Conservation (phyloP, 2,329 filamentous ascomycete species). For the Diaporthe vaccinii region DNA sequence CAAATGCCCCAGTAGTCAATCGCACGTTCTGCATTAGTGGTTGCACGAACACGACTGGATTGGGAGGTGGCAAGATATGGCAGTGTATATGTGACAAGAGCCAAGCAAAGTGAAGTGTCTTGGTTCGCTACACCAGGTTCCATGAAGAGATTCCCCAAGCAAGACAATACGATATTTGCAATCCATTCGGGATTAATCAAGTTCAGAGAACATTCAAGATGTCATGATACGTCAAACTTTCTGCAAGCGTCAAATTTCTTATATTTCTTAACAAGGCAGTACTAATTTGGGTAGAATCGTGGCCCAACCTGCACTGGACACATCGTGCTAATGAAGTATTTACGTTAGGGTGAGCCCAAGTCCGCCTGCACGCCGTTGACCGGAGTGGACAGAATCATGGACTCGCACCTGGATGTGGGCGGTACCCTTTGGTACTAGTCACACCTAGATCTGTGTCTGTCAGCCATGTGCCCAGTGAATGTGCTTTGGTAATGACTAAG, state of each 20-base stretch:
- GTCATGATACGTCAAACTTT: neutral
- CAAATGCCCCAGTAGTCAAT: too few species aligned
- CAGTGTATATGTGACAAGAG: neutral
- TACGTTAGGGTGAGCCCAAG: neutral
- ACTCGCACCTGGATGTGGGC: neutral
- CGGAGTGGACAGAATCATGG: neutral
- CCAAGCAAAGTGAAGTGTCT: neutral
- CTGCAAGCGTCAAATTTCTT: neutral
- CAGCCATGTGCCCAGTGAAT: neutral
- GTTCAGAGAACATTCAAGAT: neutral
- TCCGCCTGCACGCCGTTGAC: neutral
- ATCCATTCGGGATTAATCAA: too few species aligned
- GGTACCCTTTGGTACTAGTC: too few species aligned
- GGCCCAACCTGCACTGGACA: neutral
- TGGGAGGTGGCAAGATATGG: neutral
- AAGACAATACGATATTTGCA: neutral
- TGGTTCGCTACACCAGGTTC: neutral
- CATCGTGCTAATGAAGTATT: neutral
- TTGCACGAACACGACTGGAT: too few species aligned
- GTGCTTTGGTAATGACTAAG: neutral
- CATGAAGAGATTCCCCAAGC: too few species aligned
- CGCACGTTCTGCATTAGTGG: neutral
- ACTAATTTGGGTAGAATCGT: neutral
- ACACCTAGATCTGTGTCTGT: slow-evolving; percentile 33
- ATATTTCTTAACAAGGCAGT: neutral